Evolutionary conservation across 441 rosid genomes (phyloP).

Genomic region (Geranium incanum): DNA sequence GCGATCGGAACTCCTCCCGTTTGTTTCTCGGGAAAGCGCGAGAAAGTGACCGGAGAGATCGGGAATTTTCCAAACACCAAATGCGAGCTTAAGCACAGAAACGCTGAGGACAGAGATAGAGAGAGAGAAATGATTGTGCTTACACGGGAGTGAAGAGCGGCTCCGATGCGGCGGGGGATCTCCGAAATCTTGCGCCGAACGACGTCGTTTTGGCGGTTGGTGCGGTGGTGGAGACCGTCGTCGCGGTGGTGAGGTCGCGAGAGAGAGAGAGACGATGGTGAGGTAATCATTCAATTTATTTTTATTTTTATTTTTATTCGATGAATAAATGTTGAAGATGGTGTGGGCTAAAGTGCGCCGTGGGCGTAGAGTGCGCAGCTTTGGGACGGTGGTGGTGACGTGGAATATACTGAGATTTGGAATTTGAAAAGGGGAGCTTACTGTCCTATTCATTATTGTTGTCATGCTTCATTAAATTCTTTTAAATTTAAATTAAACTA

Average conservation of each 20-base stretch:
- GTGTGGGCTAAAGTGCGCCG: neutral
- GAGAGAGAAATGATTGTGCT: slow-evolving; percentile 2
- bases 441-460: neutral
- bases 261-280: neutral
- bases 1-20: slow-evolving; percentile 3
- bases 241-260: neutral
- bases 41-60: slow-evolving; percentile 20
- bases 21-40: slow-evolving; percentile 8
- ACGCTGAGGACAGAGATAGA: neutral
- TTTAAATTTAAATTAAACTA: neutral
- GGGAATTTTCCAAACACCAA: slow-evolving; percentile 13
- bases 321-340: neutral
- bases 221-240: neutral
- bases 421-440: slow-evolving; percentile 7
- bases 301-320: neutral
- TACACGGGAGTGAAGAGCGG: neutral
- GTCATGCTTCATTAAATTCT: neutral
- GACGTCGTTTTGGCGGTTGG: neutral
- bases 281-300: neutral
- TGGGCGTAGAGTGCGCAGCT: neutral
- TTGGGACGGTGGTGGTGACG: neutral
- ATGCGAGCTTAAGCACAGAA: neutral
- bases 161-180: neutral
- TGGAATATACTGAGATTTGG: neutral
- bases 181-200: neutral